A percentile compares a stretch with the other conserved stretches of the same genome.
phyloP scores from a whole-genome alignment of 2,329 filamentous ascomycete species.

The Pseudocercospora fuligena region DNA sequence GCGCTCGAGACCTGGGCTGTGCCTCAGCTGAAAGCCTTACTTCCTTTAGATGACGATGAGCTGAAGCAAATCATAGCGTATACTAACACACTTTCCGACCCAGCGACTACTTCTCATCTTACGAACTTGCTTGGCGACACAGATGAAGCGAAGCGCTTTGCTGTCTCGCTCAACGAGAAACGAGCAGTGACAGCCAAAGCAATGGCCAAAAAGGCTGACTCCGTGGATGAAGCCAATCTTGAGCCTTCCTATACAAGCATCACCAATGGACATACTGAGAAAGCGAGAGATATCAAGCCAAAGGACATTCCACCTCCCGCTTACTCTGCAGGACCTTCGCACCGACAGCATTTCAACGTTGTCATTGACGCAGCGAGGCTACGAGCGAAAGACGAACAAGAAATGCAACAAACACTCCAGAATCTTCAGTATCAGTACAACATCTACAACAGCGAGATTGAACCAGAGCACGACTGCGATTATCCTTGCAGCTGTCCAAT shows the following conservation, averaged over 20 bases:
- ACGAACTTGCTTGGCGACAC: constrained; percentile 27
- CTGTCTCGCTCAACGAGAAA: constrained; percentile 13
- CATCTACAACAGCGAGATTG: constrained; percentile 55
- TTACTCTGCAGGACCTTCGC: not conserved
- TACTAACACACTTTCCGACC: constrained; percentile 20
- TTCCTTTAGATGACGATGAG: constrained; percentile 27
- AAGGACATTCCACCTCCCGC: constrained; percentile 7
- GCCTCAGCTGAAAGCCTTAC: constrained; percentile 24
- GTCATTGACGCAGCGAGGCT: constrained; percentile 46
- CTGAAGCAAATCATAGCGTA: constrained; percentile 29
- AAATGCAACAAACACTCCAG: constrained; percentile 51
- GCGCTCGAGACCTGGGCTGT: constrained; percentile 23
- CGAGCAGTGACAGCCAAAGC: not conserved
- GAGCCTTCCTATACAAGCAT: not conserved
- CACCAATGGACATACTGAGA: not conserved
- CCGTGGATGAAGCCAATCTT: not conserved
- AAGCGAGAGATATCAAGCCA: not conserved
- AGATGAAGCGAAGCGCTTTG: constrained; percentile 22
- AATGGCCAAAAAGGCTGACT: not conserved
- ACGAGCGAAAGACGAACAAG: constrained; percentile 50
- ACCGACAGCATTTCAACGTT: constrained; percentile 43
- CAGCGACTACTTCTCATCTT: constrained; percentile 21
- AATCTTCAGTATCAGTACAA: constrained; percentile 45
- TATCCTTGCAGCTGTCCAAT: constrained; percentile 48
- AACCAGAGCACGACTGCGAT: constrained; percentile 53